phyloP scores from a whole-genome alignment of 2,329 filamentous ascomycete genomes.

The Aspergillus luchuensis region DNA sequence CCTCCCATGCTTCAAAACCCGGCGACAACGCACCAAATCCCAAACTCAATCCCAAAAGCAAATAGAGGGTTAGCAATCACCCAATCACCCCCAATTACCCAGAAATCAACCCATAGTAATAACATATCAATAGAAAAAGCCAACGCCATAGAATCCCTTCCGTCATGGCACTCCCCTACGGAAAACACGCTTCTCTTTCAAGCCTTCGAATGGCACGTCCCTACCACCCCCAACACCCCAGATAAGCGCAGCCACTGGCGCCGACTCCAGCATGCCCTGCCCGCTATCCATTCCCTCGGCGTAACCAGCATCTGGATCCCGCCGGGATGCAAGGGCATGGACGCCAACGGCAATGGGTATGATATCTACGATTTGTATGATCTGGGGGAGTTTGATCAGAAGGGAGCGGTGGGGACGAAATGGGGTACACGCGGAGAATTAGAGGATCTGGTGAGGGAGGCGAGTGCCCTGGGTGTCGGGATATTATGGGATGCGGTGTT shows the following conservation, averaged over 20 bases:
- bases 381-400: conserved; percentile 71
- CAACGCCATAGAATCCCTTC: neutral
- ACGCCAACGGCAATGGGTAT: conserved; percentile 65
- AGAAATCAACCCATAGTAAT: neutral
- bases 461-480: conserved; percentile 56
- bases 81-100: neutral
- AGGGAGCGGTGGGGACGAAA: conserved; percentile 63
- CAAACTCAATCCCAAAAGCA: neutral
- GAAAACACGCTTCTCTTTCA: conserved; percentile 61
- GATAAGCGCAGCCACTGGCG: conserved; percentile 60
- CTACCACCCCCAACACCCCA: conserved; percentile 36
- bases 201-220: conserved; percentile 72
- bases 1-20: too few species aligned
- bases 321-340: conserved; percentile 68
- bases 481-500: conserved; percentile 70
- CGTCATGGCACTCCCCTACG: conserved; percentile 30
- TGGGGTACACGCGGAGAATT: conserved; percentile 68
- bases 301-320: conserved; percentile 68
- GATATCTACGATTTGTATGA: conserved; percentile 71
- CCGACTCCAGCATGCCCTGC: conserved; percentile 56
- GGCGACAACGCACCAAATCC: neutral
- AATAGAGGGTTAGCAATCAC: neutral
- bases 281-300: conserved; percentile 59
- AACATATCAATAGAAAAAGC: neutral
- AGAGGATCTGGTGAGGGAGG: conserved; percentile 55